Percentiles rank a stretch among this genome's conserved stretches.
Evolutionary conservation across 345 rosid species (phyloP).

Genomic region (Nasturtium officinale): DNA sequence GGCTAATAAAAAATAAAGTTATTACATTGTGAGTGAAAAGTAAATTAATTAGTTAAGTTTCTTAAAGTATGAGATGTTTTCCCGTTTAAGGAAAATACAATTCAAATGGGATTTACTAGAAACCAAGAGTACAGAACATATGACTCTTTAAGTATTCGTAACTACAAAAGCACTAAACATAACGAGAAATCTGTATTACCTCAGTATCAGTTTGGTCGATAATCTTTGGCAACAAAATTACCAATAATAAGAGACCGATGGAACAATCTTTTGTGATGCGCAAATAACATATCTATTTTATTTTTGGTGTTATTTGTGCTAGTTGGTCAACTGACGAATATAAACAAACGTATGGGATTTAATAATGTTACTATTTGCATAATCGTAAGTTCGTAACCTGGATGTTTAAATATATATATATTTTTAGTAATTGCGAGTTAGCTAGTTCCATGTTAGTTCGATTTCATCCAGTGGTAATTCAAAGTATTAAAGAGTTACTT

Average conservation of each 20-base stretch:
- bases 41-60: neutral
- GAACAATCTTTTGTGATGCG: too few relatives aligned
- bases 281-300: too few relatives aligned
- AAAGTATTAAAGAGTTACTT: too few relatives aligned
- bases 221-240: neutral
- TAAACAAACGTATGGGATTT: neutral
- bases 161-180: neutral
- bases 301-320: neutral
- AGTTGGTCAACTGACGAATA: neutral
- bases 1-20: neutral
- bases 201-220: neutral
- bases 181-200: neutral
- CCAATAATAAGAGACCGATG: neutral
- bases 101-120: neutral
- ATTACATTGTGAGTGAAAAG: neutral
- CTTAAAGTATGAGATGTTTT: neutral
- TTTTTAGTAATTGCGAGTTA: too few relatives aligned
- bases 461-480: too few relatives aligned
- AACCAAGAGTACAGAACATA: neutral
- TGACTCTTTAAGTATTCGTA: too few relatives aligned
- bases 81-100: neutral
- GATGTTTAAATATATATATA: too few relatives aligned
- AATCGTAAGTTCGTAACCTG: neutral
- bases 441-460: too few relatives aligned
- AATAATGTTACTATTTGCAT: neutral